Evolutionary conservation across 768 basidiomycete genomes (phyloP).

Genomic region (Lepiota brunneoincarnata): DNA sequence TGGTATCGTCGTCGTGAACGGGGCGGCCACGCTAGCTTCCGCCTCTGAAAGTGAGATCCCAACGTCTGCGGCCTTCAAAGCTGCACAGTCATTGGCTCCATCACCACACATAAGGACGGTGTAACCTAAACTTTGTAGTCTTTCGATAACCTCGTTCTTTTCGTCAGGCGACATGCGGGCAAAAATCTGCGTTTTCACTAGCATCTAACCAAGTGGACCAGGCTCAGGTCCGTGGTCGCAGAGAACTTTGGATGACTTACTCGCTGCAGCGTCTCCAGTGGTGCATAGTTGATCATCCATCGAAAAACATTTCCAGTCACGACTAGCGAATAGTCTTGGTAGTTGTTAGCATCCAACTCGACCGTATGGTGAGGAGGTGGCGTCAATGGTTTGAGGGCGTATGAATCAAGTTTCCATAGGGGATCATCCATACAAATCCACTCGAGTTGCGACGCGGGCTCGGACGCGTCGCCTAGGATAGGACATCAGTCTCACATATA

Average conservation of each 20-base stretch:
- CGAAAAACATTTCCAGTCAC: slow-evolving; percentile 95
- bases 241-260: slow-evolving; percentile 42
- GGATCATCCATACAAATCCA: slow-evolving; percentile 94
- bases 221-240: not conserved
- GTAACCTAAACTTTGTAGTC: slow-evolving; percentile 90
- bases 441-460: slow-evolving; percentile 61
- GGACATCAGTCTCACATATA: slow-evolving; percentile 2
- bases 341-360: slow-evolving; percentile 68
- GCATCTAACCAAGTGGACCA: slow-evolving; percentile 62
- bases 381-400: slow-evolving; percentile 77
- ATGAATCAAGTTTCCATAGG: slow-evolving; percentile 80
- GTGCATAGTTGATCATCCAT: slow-evolving; percentile 96
- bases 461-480: slow-evolving; percentile 48
- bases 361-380: slow-evolving; percentile 70
- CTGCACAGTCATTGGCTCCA: slow-evolving; percentile 98
- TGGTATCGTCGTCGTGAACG: slow-evolving; percentile 90
- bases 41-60: slow-evolving; percentile 96
- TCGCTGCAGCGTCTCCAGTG: slow-evolving; percentile 90
- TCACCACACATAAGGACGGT: slow-evolving; percentile 99
- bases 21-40: slow-evolving; percentile 97
- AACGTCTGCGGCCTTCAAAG: slow-evolving; percentile 97
- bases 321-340: slow-evolving; percentile 88
- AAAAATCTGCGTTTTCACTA: slow-evolving; percentile 94
- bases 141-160: slow-evolving; percentile 97
- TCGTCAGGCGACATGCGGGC: slow-evolving; percentile 99